Base-by-base conservation (phyloP, 2,329 filamentous ascomycete genomes). In the Calonectria hawksworthii region DNA sequence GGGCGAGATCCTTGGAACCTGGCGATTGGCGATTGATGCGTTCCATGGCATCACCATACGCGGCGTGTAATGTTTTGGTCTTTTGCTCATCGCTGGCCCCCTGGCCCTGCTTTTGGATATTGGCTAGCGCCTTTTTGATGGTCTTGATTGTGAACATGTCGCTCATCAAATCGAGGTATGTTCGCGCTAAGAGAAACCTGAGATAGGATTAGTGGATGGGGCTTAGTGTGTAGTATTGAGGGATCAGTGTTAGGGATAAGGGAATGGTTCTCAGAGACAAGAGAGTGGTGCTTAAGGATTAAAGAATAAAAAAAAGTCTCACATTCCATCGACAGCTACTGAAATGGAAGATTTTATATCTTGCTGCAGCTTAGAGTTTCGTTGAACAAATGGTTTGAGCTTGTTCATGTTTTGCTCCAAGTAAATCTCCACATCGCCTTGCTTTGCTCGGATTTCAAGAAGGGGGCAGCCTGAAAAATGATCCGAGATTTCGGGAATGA, bases 331-430 rank as follows among this genome's bases (percentile, higher is more conserved):
- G 5, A 61, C 63, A 2, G 70, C 70, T 18, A 23, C 28, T 23
- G 63, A 72, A 8, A 72, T 67, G 16, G 63, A 61, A 32, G 51
- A 32, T 41, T 72, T 72, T 26, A 72, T 67, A 18, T 72, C 70
- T 16, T 61, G 51, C 52, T 67, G 63, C 4, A 72, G 28, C n/a
- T 52, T 72, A 34, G 63, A 13, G 50, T 52, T 72, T n/a, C 36
- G 41, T 30, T 72, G 52, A n/a, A 67, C 63, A 30, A 51, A 61
- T 32, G 41, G 11, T 18, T 50, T 66, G 63, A 72, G 70, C n/a
- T 72, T 41, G 23, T n/a, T 38, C 41, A 68, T 68, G 16, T 68
- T 72, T 7, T 68, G 18, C 23, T 52, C 41, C 2, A 72, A 18
- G 38, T 63, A 72, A 13, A 32, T 32, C 32, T 72, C 52, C 13